Base-by-base conservation (phyloP, 768 basidiomycete species). In the Psilocybe tampanensis region DNA sequence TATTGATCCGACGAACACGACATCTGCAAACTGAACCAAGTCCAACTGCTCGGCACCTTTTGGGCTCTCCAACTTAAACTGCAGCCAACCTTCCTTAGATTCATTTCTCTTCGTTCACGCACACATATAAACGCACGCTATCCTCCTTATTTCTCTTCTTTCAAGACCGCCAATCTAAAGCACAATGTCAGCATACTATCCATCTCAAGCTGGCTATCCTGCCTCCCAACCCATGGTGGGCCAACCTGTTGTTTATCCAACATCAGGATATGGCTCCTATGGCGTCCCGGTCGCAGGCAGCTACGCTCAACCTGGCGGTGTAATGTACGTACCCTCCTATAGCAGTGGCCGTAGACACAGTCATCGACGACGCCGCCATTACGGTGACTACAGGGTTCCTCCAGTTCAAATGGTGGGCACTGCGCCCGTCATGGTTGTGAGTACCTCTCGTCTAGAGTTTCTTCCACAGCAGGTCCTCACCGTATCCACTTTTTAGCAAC, bases 101-200 rank as follows among this genome's bases (percentile, higher is more conserved):
- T n/a, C n/a, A 54, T 19, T 34, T 55, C 48, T 54, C 24, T 18
- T 21, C 33, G 15, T 29, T 45, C 44, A 34, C 33, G 24, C 29
- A 21, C 42, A 55, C 54, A 54, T 59, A 59, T 49, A 59, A 59
- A n/a, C n/a, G 49, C 53, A 42, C 54, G 18, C 23, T 11, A 22
- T 29, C 21, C 29, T 29, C 26, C 45, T 50, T n/a, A 45, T n/a
- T 23, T 45, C 48, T 18, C 47, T 29, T 23, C 21, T 41, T 55
- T 54, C 48, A 52, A 61, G 52, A 52, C 55, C 52, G 52, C 55
- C 55, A 54, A 43, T 55, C 51, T 32, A 22, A 44, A 57, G 26
- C 58, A 62, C 41, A 57, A 70, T 75, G 74, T 54, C 70, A 22
- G 33, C 69, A 55, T 77, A 78, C 68, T 76, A 76, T 65, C 75